phyloP scores from a whole-genome alignment of 257 asterid genomes.

The Primulina huaijiensis region DNA sequence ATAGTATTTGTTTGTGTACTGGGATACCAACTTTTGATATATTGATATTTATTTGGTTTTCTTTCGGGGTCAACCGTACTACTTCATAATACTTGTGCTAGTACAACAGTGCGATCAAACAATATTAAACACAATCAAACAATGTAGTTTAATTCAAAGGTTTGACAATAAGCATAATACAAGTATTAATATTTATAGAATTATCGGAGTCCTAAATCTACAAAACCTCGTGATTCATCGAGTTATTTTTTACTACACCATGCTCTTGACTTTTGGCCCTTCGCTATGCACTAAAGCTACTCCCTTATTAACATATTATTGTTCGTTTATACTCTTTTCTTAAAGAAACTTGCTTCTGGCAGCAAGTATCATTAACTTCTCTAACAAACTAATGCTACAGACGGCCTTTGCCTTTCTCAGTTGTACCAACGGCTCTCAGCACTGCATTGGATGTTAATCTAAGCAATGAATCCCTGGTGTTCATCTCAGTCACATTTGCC shows the following conservation, averaged over 20 bases:
- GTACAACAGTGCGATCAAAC: not conserved
- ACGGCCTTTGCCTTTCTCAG: constrained; percentile 96
- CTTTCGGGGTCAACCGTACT: not conserved
- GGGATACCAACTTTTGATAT: not conserved
- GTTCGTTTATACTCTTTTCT: constrained; percentile 8
- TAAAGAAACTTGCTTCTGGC: constrained; percentile 24
- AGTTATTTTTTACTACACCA: not conserved
- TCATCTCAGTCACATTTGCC: constrained; percentile 97
- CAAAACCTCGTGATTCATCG: too few relatives aligned
- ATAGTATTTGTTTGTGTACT: not conserved
- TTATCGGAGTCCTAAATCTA: not conserved
- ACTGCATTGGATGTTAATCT: constrained; percentile 97
- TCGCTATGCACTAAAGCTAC: not conserved
- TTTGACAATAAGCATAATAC: too few relatives aligned
- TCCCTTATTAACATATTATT: constrained; percentile 4
- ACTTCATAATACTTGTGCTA: not conserved
- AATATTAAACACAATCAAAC: not conserved
- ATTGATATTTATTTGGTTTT: not conserved
- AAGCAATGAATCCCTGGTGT: constrained; percentile 95
- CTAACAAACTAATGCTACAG: constrained; percentile 88
- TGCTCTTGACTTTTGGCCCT: constrained; percentile 9
- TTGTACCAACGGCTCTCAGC: constrained; percentile 97
- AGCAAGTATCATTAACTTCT: constrained; percentile 50
- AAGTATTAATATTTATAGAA: too few relatives aligned
- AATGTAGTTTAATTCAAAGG: not conserved